Evolutionary conservation across 306 rosid genomes (phyloP).

Genomic region (Quercus bicolor): DNA sequence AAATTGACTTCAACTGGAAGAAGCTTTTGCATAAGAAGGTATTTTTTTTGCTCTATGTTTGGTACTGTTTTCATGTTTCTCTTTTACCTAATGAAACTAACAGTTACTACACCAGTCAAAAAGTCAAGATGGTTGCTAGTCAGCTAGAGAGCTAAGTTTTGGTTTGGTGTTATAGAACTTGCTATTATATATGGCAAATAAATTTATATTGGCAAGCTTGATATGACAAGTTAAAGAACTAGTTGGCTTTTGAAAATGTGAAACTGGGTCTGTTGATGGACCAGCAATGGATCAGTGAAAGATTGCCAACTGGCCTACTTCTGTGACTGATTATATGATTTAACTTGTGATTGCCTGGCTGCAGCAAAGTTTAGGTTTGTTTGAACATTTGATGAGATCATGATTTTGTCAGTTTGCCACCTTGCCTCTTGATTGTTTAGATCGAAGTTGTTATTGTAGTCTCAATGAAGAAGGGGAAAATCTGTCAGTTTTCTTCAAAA

Average conservation of each 20-base stretch:
- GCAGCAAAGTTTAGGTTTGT: background rate
- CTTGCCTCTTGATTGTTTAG: background rate
- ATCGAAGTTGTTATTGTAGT: background rate
- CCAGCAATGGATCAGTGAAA: background rate
- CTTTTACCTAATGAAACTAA: background rate
- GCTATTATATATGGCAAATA: background rate
- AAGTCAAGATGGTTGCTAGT: background rate
- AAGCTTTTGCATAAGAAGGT: constrained; percentile 94
- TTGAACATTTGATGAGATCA: background rate
- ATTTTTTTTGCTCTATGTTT: background rate
- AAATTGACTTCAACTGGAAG: constrained; percentile 88
- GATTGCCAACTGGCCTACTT: background rate
- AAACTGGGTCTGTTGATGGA: background rate
- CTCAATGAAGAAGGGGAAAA: background rate
- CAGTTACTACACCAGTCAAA: background rate
- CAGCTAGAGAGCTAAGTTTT: background rate
- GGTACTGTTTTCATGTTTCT: background rate
- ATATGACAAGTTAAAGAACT: background rate
- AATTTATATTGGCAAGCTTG: background rate
- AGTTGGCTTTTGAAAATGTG: background rate
- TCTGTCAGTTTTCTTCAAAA: too few relatives aligned
- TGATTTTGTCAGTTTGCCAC: background rate
- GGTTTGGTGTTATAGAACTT: background rate
- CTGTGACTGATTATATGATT: background rate
- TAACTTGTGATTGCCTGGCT: background rate